Conservation (phyloP, 176 grass and related monocot species). For the Urochloa ruziziensis region DNA sequence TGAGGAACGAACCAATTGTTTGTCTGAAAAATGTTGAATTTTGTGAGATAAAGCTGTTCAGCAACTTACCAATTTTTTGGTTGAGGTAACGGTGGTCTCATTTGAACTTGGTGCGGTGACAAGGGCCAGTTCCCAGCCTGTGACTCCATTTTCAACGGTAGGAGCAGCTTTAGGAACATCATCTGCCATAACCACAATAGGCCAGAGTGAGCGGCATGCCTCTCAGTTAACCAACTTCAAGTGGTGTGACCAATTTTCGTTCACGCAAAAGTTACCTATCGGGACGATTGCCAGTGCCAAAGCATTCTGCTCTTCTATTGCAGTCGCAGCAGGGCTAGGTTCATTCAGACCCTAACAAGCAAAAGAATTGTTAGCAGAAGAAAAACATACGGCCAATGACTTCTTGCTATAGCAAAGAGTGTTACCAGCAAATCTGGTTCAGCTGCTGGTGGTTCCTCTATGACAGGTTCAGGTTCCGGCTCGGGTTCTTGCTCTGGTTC, state of each 20-base stretch:
- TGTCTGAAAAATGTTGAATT: neutral
- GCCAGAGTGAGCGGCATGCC: neutral
- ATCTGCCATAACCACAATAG: slow-evolving; percentile 58
- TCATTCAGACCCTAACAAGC: slow-evolving; percentile 69
- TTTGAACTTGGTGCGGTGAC: slow-evolving; percentile 84
- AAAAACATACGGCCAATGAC: neutral
- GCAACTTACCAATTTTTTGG: slow-evolving; percentile 81
- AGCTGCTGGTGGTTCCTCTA: slow-evolving; percentile 48
- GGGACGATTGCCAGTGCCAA: slow-evolving; percentile 94
- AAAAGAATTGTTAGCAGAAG: neutral
- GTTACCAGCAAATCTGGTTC: slow-evolving; percentile 92
- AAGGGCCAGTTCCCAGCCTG: slow-evolving; percentile 96
- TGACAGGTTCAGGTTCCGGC: slow-evolving; percentile 73
- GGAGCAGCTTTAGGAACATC: slow-evolving; percentile 54
- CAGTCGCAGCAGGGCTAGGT: slow-evolving; percentile 44
- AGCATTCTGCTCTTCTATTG: slow-evolving; percentile 86
- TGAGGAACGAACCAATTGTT: no score
- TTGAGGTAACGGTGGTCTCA: slow-evolving; percentile 60
- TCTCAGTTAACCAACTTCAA: slow-evolving; percentile 4
- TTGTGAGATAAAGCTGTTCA: neutral
- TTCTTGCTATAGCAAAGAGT: neutral
- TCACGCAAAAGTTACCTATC: slow-evolving; percentile 49
- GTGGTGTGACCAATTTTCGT: neutral
- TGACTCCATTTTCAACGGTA: slow-evolving; percentile 61
- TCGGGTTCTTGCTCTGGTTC: slow-evolving; percentile 40